These are phyloP conservation scores for Skeletonema potamos DNA, from an alignment of 108 stramenopile species.

Conservation along the genomic window DNA sequence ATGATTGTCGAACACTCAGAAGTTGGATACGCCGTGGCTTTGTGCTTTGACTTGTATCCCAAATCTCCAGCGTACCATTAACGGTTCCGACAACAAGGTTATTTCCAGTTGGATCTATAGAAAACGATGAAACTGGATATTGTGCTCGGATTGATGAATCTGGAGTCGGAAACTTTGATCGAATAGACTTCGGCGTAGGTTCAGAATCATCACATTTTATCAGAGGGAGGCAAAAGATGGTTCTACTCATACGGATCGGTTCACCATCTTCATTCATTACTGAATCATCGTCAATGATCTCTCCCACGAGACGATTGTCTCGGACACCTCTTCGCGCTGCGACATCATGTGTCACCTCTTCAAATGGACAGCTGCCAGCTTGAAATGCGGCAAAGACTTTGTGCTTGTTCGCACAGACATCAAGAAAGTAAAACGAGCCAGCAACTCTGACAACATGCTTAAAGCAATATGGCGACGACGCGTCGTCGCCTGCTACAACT, in stretches of 20 bases:
- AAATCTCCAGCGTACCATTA: constrained; percentile 53
- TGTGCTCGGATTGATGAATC: constrained; percentile 32
- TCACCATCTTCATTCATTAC: constrained; percentile 28
- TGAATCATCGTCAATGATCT: constrained; percentile 28
- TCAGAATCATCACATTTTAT: constrained; percentile 12
- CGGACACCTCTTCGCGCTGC: background rate
- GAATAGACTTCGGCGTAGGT: constrained; percentile 8
- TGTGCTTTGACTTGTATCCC: constrained; percentile 32
- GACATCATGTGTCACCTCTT: background rate
- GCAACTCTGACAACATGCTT: constrained; percentile 45
- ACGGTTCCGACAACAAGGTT: constrained; percentile 50
- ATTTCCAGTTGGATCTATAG: constrained; percentile 46
- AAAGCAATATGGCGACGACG: background rate
- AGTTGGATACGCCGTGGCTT: constrained; percentile 13
- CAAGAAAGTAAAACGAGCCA: constrained; percentile 33
- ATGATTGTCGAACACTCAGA: constrained; percentile 30
- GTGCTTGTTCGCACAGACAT: constrained; percentile 44
- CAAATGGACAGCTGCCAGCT: constrained; percentile 17
- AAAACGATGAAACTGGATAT: constrained; percentile 47
- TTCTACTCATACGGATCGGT: constrained; percentile 31
- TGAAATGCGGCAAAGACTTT: constrained; percentile 45
- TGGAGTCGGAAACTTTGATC: constrained; percentile 43
- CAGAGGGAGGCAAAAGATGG: constrained; percentile 25
- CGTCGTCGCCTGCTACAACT: background rate
- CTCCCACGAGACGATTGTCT: constrained; percentile 4